phyloP scores from a whole-genome alignment of 495 filamentous ascomycete species.

The Entonaema liquescens region DNA sequence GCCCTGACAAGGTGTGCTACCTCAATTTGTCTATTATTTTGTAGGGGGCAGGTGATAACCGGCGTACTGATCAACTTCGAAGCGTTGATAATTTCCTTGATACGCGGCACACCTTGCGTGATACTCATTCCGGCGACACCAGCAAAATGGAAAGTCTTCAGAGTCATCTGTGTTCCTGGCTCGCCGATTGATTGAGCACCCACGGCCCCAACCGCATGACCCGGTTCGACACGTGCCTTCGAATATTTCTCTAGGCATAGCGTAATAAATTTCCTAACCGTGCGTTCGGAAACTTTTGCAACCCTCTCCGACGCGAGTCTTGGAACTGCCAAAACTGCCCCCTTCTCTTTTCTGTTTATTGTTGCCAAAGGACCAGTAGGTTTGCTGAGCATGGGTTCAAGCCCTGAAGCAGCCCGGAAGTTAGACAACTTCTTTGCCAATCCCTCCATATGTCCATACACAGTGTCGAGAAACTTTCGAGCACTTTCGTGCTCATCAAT shows the following conservation, averaged over 20 bases:
- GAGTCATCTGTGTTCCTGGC: constrained; percentile 98
- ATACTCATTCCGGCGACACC: constrained; percentile 99
- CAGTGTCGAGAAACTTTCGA: constrained; percentile 79
- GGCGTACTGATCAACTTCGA: constrained; percentile 92
- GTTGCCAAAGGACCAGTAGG: constrained; percentile 41
- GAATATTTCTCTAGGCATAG: constrained; percentile 89
- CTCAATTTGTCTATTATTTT: constrained; percentile 71
- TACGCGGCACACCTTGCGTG: constrained; percentile 97
- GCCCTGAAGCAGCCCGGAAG: constrained; percentile 53
- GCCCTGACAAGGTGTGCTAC: constrained; percentile 89
- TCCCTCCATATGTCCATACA: constrained; percentile 71
- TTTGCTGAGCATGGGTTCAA: constrained; percentile 44
- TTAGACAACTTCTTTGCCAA: constrained; percentile 59
- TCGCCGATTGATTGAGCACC: constrained; percentile 98
- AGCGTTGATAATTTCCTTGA: constrained; percentile 99
- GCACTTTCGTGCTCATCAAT: constrained; percentile 88
- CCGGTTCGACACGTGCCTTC: constrained; percentile 87
- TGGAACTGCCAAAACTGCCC: constrained; percentile 33
- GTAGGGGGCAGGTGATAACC: constrained; percentile 84
- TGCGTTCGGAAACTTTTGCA: constrained; percentile 79
- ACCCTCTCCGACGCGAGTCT: constrained; percentile 67
- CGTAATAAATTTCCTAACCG: constrained; percentile 77
- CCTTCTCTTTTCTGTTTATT: constrained; percentile 51
- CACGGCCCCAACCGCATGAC: constrained; percentile 96
- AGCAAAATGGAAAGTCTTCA: constrained; percentile 99